Base-by-base conservation (phyloP, 1,284 basidiomycete species). In the Hemileia vastatrix region DNA sequence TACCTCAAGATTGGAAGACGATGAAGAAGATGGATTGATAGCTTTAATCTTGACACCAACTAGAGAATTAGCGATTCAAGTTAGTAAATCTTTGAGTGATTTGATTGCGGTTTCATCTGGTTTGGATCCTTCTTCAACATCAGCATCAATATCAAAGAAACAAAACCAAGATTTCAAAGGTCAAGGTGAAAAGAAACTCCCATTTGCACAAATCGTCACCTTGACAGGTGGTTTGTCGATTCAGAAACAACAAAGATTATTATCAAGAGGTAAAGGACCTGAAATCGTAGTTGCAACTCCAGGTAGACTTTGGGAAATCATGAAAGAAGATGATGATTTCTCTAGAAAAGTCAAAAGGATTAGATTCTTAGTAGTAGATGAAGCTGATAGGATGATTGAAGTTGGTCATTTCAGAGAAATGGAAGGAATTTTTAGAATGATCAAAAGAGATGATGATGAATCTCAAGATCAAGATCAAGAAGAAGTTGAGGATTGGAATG, bases 371-470 rank as follows among this genome's bases (percentile, higher is more conserved):
- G 90, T 98, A 3, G 82, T 98, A n/a, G 94, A 98, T 68, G 94
- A 98, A 77, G 94, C 94, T 9, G 94, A 98, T 77, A 82, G 95
- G n/a, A 97, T 98, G 93, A 87, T 97, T 55, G 92, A 98, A 78
- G 83, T 86, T 0, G 95, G 94, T 0, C 94, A 98, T 77, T 98
- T 95, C 73, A 87, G 85, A 13, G 95, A 98, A 78, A 79, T 98
- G 69, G 93, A 97, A 70, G 87, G 86, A 67, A 95, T 98, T 60
- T 79, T 98, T 32, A 83, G 85, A 15, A 80, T 97, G 18, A 94
- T 23, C 36, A 33, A 33, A 24, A 27, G 45, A 5, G 36, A 40
- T 11, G 36, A 40, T 40, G 36, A 40, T 11, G 36, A 40, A 40
- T 15, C 36, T 40, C 27, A 27, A 27, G 27, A 27, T 27, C 27